Evolutionary conservation across 441 rosid species (phyloP), one percentile per base, ranked within the genome.

Genomic region (Aquilaria agallochum): DNA sequence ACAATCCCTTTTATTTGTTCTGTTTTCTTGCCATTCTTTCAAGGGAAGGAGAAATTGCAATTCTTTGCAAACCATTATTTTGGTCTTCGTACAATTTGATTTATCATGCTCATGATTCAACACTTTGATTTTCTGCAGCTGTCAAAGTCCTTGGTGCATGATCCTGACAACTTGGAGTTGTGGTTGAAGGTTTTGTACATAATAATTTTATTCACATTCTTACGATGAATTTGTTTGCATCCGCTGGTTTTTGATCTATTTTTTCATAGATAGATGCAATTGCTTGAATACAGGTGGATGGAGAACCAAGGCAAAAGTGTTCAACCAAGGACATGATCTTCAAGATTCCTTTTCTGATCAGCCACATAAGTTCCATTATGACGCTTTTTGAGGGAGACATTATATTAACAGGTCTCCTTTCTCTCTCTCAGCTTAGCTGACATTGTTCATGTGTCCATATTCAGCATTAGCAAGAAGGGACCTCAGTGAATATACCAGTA

Each of bases 281-380:
- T 58, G 45, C 56, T 45, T 33, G 55, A 59, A 44, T 40, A 7
- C 74, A 88, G 98, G 96, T 90, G 11, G 95, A 90, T 76, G 93
- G 84, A 61, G 97, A 90, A 75, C 73, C 78, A 61, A 68, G 85
- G 61, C 97, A 87, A 73, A 86, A 82, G 76, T 95, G 98, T 57
- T 75, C 83, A 56, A 89, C 96, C 55, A 85, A 76, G 62, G 99
- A 94, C 72, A 91, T 89, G 99, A 91, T 94, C 50, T 89, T 91
- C 69, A 91, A 81, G 80, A 81, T 91, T 67, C 96, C 97, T 0
- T 82, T 69, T 71, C 92, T 91, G 67, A 78, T 91, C 60, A 91
- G 96, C 78, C 87, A 94, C 83, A 91, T 91, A 60, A 89, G 96
- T 65, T 87, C 96, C 20, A 78, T 91, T 31, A 89, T 91, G 99